A percentile compares a stretch with the other conserved stretches of the same genome.
phyloP scores from a whole-genome alignment of 2,329 filamentous ascomycete species.

The Venturia asperata region DNA sequence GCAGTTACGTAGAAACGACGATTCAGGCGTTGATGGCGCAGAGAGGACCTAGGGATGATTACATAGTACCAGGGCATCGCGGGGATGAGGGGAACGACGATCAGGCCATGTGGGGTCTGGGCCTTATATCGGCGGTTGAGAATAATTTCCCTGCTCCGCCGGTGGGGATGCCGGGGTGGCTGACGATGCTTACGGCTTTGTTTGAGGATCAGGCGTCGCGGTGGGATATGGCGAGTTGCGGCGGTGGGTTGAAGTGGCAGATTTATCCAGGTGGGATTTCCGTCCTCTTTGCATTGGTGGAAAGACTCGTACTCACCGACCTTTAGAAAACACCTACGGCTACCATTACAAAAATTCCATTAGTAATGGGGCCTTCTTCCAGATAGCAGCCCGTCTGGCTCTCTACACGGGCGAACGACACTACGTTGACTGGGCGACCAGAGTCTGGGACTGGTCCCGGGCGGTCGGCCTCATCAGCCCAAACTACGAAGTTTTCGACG shows the following conservation, averaged over 20 bases:
- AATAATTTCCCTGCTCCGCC: conserved; percentile 56
- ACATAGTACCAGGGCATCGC: conserved; percentile 43
- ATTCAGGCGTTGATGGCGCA: conserved; percentile 39
- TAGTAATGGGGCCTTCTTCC: conserved; percentile 52
- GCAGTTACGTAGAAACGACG: conserved; percentile 36
- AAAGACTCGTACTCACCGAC: neutral
- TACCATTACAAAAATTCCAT: conserved; percentile 53
- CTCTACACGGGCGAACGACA: conserved; percentile 81
- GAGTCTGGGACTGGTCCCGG: conserved; percentile 50
- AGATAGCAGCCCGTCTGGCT: conserved; percentile 59
- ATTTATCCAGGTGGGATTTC: conserved; percentile 50
- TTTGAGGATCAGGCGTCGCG: conserved; percentile 70
- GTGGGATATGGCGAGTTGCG: conserved; percentile 61
- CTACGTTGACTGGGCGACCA: conserved; percentile 70
- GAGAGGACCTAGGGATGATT: conserved; percentile 37
- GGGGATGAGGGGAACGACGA: conserved; percentile 65
- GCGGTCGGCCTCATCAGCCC: conserved; percentile 39
- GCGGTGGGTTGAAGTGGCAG: conserved; percentile 77
- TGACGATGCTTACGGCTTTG: conserved; percentile 69
- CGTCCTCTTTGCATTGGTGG: no score
- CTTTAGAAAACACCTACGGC: conserved; percentile 65
- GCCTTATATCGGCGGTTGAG: conserved; percentile 61
- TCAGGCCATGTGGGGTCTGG: conserved; percentile 55
- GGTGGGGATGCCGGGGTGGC: conserved; percentile 57
- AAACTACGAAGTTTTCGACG: conserved; percentile 42